A percentile compares a stretch with the other conserved stretches of the same genome.
These are phyloP conservation scores for Thelonectria olida DNA, from an alignment of 2,329 filamentous ascomycete genomes.

Conservation along the genomic window DNA sequence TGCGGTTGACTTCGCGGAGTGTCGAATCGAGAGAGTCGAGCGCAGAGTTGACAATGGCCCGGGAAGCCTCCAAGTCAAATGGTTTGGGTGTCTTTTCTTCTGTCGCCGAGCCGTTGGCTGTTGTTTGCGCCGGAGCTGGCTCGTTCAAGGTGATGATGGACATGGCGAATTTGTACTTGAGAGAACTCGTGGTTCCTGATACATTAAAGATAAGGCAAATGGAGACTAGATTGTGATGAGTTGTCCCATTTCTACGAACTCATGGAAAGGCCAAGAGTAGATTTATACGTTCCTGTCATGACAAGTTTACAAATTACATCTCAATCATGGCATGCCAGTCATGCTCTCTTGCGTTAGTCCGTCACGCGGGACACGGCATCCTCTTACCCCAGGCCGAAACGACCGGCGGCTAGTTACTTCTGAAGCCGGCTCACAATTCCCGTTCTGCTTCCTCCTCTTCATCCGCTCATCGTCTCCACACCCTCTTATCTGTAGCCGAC, in stretches of 20 bases:
- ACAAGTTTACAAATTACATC: neutral
- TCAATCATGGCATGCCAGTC: neutral
- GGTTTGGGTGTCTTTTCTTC: neutral
- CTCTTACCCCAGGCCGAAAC: neutral
- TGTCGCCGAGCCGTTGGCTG: neutral
- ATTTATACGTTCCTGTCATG: too few species aligned
- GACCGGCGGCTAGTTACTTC: neutral
- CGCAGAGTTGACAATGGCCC: neutral
- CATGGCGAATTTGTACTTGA: neutral
- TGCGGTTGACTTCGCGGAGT: constrained; percentile 8
- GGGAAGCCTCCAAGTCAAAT: neutral
- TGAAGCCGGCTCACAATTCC: neutral
- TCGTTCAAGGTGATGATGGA: neutral
- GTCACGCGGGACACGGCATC: neutral
- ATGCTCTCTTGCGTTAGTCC: neutral
- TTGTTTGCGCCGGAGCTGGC: neutral
- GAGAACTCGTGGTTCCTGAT: neutral
- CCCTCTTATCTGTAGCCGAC: neutral
- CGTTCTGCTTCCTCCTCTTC: neutral
- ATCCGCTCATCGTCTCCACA: neutral
- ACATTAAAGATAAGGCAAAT: too few species aligned
- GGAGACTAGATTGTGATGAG: too few species aligned
- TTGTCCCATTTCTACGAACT: too few species aligned
- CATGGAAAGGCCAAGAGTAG: too few species aligned
- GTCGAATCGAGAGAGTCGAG: constrained; percentile 4